Base-by-base conservation (phyloP, 306 rosid species). In the Clitoria ternatea region DNA sequence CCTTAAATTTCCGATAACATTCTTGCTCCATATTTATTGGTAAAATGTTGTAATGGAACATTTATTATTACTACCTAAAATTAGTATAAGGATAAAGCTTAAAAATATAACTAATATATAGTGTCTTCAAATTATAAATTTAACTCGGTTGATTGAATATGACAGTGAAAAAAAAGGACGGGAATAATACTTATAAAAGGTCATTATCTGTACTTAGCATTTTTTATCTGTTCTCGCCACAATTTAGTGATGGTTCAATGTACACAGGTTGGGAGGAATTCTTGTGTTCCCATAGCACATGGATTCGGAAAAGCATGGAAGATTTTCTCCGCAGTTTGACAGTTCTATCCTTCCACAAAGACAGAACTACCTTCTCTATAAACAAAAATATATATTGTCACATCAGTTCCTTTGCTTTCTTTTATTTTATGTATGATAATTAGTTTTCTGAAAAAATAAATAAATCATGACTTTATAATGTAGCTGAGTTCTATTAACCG, bases 311-410 rank as follows among this genome's bases (percentile, higher is more conserved):
- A 61, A 42, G 14, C 50, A 61, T 12, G 39, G 15, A 60, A 49
- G 15, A 62, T 50, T 64, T 76, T 45, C 56, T 68, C 63, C n/a
- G 0, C 19, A 27, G 29, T 69, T 69, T 61, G 81, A 69, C 72
- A 61, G 29, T 39, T 61, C 48, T 48, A 68, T 12, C 47, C 62
- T 24, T 59, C 30, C 3, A 48, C 54, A 59, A 30, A 17, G 75
- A 79, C 75, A 55, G 8, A 72, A 65, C 59, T 71, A 39, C 77
- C 23, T 36, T 65, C 40, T 72, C 63, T 35, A 20, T 17, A 65
- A 36, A 72, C 78, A 56, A 56, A 71, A 78, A 22, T n/a, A n/a
- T n/a, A n/a, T n/a, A 22, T 26, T 30, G 73, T 54, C 69, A 17
- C 18, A 29, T 64, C 61, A 32, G 33, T 49, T 76, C 52, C 50